Base-by-base conservation (phyloP, 345 rosid genomes). In the Aurinia saxatilis region DNA sequence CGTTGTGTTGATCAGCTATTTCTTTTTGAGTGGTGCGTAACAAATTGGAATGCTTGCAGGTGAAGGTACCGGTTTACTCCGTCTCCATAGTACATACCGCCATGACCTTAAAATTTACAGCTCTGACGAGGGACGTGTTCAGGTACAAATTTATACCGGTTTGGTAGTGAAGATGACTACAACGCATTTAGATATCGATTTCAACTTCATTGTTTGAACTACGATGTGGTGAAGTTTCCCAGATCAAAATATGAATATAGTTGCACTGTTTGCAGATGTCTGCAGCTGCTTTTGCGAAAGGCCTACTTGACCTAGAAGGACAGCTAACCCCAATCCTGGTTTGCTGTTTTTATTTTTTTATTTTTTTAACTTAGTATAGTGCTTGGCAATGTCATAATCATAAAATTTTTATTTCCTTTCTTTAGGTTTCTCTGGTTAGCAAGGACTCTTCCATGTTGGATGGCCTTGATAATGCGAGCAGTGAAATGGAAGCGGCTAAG, bases 261-360 rank as follows among this genome's bases (percentile, higher is more conserved):
- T 48, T 48, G 18, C 65, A 34, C 12, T 71, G 19, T 57, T 74
- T 75, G 54, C 82, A 93, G 99, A 95, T 95, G 99, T 95, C 99
- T 65, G 98, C 98, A 45, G 99, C 99, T 66, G 99, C 98, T 60
- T 95, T 95, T 82, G 99, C 99, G 36, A 95, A 95, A 84, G 99
- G 99, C 68, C 86, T 95, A 65, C 98, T 95, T 80, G 99, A 95
- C 71, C 77, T 95, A 63, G 99, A 95, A 83, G 99, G 99, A 70
- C 99, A 80, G 66, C 80, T 95, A 44, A 95, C 99, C 33, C 99
- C 99, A 48, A 93, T 93, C 65, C 79, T 93, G 97, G 99, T 93
- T 52, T 65, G 92, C 68, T 31, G 21, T 50, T 37, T 70, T 56
- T 44, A 45, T 52, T 19, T 55, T 23, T 23, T 5, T 2, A 2